Evolutionary conservation across 2,329 filamentous ascomycete genomes (phyloP).

Genomic region (Penicillium sclerotiorum): DNA sequence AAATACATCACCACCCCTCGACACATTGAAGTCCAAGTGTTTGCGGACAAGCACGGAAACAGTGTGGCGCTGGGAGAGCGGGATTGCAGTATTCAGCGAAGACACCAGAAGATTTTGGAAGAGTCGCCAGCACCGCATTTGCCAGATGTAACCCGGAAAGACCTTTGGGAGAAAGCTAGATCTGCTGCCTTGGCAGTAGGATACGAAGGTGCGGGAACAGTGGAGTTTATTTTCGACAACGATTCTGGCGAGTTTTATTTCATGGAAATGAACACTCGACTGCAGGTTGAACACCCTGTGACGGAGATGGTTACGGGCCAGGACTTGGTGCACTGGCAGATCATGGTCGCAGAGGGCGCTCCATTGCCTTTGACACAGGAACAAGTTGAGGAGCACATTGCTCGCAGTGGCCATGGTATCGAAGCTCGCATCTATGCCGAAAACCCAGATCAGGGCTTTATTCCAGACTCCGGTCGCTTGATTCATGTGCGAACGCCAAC

Average conservation of each 20-base stretch:
- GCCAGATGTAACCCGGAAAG: conserved; percentile 60
- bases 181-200: conserved; percentile 65
- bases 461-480: conserved; percentile 88
- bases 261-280: conserved; percentile 75
- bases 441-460: conserved; percentile 86
- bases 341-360: conserved; percentile 77
- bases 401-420: conserved; percentile 78
- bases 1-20: conserved; percentile 69
- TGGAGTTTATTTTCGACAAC: conserved; percentile 71
- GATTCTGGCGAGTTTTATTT: conserved; percentile 68
- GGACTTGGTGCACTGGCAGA: conserved; percentile 93
- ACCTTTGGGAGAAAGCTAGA: conserved; percentile 67
- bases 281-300: conserved; percentile 97
- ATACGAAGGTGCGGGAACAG: conserved; percentile 68
- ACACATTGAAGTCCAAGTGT: conserved; percentile 69
- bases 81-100: conserved; percentile 67
- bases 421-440: conserved; percentile 97
- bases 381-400: conserved; percentile 70
- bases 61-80: conserved; percentile 66
- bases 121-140: conserved; percentile 67
- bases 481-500: conserved; percentile 77
- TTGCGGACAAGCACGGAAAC: conserved; percentile 67
- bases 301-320: conserved; percentile 77
- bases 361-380: conserved; percentile 66
- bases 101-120: conserved; percentile 69